Conservation (phyloP, 495 filamentous ascomycete species). For the Penicillium lagena region DNA sequence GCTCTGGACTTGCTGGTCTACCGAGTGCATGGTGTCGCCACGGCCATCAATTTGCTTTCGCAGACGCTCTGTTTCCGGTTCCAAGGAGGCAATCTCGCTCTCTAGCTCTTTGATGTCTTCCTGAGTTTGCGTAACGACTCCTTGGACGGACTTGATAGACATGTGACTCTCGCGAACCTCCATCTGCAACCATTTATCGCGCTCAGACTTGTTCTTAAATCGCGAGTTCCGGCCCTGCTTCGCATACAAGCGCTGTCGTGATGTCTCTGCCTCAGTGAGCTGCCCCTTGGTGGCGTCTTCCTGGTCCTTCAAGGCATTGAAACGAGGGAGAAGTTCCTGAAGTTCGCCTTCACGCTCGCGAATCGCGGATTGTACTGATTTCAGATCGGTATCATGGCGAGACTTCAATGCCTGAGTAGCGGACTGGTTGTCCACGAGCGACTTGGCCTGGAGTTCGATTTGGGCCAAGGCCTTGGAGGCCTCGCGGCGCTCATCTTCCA, state of each 20-base stretch:
- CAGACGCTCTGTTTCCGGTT: constrained; percentile 64
- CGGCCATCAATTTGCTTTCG: constrained; percentile 72
- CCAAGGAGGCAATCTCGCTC: constrained; percentile 59
- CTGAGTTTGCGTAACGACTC: constrained; percentile 71
- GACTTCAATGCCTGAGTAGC: constrained; percentile 63
- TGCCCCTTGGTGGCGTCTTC: constrained; percentile 63
- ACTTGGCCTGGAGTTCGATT: constrained; percentile 77
- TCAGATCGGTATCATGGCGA: constrained; percentile 66
- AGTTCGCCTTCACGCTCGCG: constrained; percentile 70
- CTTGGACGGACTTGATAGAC: constrained; percentile 69
- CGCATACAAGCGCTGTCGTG: constrained; percentile 74
- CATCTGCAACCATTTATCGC: constrained; percentile 74
- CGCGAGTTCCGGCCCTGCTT: constrained; percentile 90
- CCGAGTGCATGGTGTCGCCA: constrained; percentile 60
- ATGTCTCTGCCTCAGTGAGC: constrained; percentile 68
- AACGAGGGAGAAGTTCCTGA: constrained; percentile 62
- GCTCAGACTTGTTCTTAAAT: constrained; percentile 81
- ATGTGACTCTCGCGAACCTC: constrained; percentile 77
- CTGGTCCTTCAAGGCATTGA: constrained; percentile 63
- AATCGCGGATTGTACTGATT: constrained; percentile 69
- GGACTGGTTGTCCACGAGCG: constrained; percentile 70
- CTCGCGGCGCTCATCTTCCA: constrained; percentile 86
- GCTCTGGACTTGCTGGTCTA: constrained; percentile 65
- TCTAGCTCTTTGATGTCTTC: constrained; percentile 80
- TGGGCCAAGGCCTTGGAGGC: constrained; percentile 70